phyloP scores from a whole-genome alignment of 129 eudicot genomes.

The Ambrosia artemisiifolia region DNA sequence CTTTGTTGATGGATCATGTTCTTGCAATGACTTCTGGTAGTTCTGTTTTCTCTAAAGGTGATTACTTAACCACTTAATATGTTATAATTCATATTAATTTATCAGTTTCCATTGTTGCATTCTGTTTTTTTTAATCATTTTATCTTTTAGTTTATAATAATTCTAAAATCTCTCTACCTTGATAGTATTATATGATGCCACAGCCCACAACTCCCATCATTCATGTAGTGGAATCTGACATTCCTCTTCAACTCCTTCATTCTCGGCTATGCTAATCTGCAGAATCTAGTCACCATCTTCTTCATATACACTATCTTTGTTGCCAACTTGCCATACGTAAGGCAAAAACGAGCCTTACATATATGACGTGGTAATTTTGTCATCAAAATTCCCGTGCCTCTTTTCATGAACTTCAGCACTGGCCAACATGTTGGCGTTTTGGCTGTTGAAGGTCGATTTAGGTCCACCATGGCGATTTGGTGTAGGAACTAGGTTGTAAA shows the following conservation, averaged over 20 bases:
- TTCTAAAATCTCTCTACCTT: neutral
- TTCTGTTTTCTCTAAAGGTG: neutral
- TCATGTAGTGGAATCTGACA: neutral
- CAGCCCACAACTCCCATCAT: neutral
- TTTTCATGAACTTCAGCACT: no score
- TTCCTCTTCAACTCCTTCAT: neutral
- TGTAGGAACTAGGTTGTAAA: no score
- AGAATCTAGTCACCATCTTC: neutral
- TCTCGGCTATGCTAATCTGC: neutral
- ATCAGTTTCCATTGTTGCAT: no score
- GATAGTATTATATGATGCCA: neutral
- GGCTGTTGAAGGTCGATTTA: no score
- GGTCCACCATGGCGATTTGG: no score
- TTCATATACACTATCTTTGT: no score
- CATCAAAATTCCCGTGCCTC: no score
- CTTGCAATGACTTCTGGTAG: conserved; percentile 52
- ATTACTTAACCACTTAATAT: neutral
- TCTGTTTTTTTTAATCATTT: no score
- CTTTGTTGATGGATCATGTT: conserved; percentile 47
- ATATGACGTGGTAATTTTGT: neutral
- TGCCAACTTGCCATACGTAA: no score
- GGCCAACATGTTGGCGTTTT: no score
- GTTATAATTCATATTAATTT: no score
- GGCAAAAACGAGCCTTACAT: neutral
- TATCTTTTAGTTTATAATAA: neutral